Evolutionary conservation across 768 basidiomycete species (phyloP).

Genomic region (Pholiota molesta): DNA sequence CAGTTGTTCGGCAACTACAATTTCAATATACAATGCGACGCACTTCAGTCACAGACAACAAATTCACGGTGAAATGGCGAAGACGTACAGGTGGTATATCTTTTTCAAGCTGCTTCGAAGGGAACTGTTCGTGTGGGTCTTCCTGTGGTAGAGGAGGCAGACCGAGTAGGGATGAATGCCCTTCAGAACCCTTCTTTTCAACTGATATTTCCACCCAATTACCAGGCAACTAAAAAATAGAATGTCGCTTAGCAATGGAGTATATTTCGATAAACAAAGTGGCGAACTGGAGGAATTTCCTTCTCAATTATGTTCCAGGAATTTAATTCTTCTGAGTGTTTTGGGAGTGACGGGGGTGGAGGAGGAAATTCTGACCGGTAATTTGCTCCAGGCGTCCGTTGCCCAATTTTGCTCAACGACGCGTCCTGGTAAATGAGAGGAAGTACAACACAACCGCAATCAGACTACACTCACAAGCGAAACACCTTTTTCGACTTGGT

Average conservation of each 20-base stretch:
- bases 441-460: not conserved
- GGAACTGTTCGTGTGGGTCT: not conserved
- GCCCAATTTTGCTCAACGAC: not conserved
- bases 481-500: not conserved
- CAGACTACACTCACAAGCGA: not conserved
- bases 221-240: slow-evolving; percentile 7
- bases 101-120: slow-evolving; percentile 3
- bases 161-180: not conserved
- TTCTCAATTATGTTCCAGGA: slow-evolving; percentile 16
- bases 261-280: not conserved
- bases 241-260: not conserved
- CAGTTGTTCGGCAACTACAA: slow-evolving; percentile 37
- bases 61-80: not conserved
- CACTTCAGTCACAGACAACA: not conserved
- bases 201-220: not conserved
- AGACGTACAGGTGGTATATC: slow-evolving; percentile 18
- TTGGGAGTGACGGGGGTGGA: slow-evolving; percentile 49
- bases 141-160: slow-evolving; percentile 2
- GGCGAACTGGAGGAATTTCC: not conserved
- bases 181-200: not conserved
- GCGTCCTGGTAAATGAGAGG: not conserved
- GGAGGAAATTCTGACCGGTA: slow-evolving; percentile 64
- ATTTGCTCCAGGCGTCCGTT: not conserved
- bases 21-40: not conserved
- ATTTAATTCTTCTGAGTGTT: slow-evolving; percentile 10